phyloP scores from a whole-genome alignment of 257 asterid genomes.

The Plantago major region DNA sequence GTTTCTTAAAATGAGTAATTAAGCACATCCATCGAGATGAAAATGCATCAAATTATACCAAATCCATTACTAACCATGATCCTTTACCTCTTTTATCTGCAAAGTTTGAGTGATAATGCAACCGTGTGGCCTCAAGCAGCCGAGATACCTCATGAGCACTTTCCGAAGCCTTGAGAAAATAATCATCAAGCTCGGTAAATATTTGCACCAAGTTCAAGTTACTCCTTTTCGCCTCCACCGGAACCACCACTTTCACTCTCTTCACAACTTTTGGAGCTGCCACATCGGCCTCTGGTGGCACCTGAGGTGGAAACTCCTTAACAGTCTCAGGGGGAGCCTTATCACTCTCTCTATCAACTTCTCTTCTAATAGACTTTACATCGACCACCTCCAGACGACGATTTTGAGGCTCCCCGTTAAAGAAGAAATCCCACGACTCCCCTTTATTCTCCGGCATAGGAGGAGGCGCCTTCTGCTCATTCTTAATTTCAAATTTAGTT shows the following conservation, averaged over 20 bases:
- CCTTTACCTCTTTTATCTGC: slow-evolving; percentile 78
- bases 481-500: slow-evolving; percentile 45
- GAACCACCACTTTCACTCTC: slow-evolving; percentile 54
- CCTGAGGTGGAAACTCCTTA: slow-evolving; percentile 55
- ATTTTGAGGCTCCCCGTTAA: slow-evolving; percentile 57
- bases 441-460: slow-evolving; percentile 42
- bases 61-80: slow-evolving; percentile 3
- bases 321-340: slow-evolving; percentile 34
- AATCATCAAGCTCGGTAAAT: slow-evolving; percentile 78
- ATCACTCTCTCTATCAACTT: slow-evolving; percentile 39
- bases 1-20: neutral
- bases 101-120: slow-evolving; percentile 93
- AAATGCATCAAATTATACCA: slow-evolving; percentile 2
- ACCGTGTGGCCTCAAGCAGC: slow-evolving; percentile 90
- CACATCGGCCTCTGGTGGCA: slow-evolving; percentile 45
- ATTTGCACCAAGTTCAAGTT: slow-evolving; percentile 48
- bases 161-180: slow-evolving; percentile 82
- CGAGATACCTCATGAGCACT: slow-evolving; percentile 89
- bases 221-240: slow-evolving; percentile 47
- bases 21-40: slow-evolving; percentile 2
- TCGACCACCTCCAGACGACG: slow-evolving; percentile 41
- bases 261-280: slow-evolving; percentile 42
- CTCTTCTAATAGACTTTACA: slow-evolving; percentile 47
- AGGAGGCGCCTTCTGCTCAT: slow-evolving; percentile 36
- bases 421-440: slow-evolving; percentile 66